phyloP scores from a whole-genome alignment of 1,139 yeast genomes.

The Sugiyamaella neomexicana region DNA sequence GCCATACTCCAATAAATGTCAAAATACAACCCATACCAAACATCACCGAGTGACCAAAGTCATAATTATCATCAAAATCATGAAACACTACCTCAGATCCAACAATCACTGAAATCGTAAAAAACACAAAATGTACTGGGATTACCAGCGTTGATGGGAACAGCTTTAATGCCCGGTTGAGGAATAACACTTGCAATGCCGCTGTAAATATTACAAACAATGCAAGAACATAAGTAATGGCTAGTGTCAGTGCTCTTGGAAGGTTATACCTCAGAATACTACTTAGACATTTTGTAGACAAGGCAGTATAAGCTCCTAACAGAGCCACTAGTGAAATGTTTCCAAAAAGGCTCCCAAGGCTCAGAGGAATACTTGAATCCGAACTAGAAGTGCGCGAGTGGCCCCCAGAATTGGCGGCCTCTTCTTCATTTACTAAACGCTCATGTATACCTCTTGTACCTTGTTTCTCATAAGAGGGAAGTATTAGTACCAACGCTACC shows the following conservation, averaged over 20 bases:
- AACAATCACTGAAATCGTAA: slow-evolving; percentile 45
- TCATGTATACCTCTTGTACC: too few relatives aligned
- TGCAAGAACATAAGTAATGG: slow-evolving; percentile 38
- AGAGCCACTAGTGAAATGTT: slow-evolving; percentile 45
- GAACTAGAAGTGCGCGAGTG: neutral
- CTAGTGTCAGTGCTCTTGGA: slow-evolving; percentile 34
- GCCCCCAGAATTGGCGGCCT: neutral
- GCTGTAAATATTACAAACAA: slow-evolving; percentile 42
- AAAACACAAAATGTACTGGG: slow-evolving; percentile 49
- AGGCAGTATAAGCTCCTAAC: slow-evolving; percentile 48
- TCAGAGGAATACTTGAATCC: neutral
- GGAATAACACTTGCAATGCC: slow-evolving; percentile 42
- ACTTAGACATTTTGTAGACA: slow-evolving; percentile 45
- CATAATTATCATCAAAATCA: slow-evolving; percentile 42
- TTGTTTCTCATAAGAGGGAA: neutral
- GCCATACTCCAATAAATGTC: slow-evolving; percentile 46
- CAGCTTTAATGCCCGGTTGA: slow-evolving; percentile 42
- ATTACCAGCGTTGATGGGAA: slow-evolving; percentile 48
- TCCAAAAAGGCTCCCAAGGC: slow-evolving; percentile 5
- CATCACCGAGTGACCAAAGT: slow-evolving; percentile 28
- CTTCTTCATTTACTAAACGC: too few relatives aligned
- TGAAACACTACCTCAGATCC: slow-evolving; percentile 46
- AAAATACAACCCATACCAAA: slow-evolving; percentile 43
- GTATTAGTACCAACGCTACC: slow-evolving; percentile 18
- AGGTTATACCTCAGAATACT: slow-evolving; percentile 40